Percentiles rank a stretch among this genome's conserved stretches.
Conservation (phyloP, 2,329 filamentous ascomycete species). For the Chaetomiaceae sp. region DNA sequence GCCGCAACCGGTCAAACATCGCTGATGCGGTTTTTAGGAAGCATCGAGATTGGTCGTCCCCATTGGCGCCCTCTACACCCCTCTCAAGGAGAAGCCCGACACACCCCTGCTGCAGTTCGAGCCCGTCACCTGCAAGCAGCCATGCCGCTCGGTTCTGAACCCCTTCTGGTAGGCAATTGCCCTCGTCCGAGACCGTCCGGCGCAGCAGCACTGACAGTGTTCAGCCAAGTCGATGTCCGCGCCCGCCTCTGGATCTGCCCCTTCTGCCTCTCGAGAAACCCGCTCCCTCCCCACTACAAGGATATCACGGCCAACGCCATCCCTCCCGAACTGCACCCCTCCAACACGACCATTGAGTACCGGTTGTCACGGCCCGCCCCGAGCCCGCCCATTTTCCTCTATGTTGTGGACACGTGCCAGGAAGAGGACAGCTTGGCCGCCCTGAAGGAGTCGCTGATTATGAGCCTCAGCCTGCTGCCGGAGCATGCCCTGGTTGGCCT, state of each 20-base stretch:
- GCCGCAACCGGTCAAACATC: background rate
- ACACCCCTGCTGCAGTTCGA: constrained; percentile 90
- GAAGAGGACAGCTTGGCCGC: constrained; percentile 81
- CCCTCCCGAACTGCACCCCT: constrained; percentile 75
- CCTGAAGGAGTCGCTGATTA: constrained; percentile 79
- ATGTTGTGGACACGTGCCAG: constrained; percentile 84
- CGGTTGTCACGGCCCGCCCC: constrained; percentile 74
- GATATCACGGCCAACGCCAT: constrained; percentile 81
- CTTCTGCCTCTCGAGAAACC: constrained; percentile 80
- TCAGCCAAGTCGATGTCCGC: constrained; percentile 76
- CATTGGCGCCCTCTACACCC: constrained; percentile 93
- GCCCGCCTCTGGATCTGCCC: constrained; percentile 85
- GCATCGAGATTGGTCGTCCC: constrained; percentile 91
- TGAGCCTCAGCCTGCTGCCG: constrained; percentile 77
- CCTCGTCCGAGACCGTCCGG: background rate
- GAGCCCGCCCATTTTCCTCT: constrained; percentile 80
- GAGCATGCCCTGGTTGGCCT: constrained; percentile 78
- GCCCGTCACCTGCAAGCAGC: constrained; percentile 92
- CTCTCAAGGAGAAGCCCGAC: constrained; percentile 89
- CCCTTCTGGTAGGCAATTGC: constrained; percentile 76
- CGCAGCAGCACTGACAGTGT: constrained; percentile 12
- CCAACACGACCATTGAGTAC: constrained; percentile 88
- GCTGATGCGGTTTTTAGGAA: constrained; percentile 57
- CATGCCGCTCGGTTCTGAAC: constrained; percentile 92
- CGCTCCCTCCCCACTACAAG: constrained; percentile 81